Conservation (phyloP, 2,329 filamentous ascomycete genomes). For the Aureobasidium sp. region DNA sequence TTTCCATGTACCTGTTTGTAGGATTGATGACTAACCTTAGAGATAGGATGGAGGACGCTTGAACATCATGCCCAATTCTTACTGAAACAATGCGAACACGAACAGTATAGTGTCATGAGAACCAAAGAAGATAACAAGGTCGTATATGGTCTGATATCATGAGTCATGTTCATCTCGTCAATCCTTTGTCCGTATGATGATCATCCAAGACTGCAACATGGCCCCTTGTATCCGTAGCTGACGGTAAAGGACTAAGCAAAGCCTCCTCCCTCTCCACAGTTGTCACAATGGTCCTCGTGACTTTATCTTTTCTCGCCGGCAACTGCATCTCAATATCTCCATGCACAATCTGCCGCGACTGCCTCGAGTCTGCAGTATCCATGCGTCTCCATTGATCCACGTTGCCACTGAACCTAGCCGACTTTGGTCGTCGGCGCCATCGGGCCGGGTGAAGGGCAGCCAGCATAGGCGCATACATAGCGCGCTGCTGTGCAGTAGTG, state of each 20-base stretch:
- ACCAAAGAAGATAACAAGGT: neutral
- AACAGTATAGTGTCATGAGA: neutral
- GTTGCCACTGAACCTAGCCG: neutral
- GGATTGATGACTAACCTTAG: neutral
- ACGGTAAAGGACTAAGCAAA: neutral
- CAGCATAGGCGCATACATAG: conserved; percentile 15
- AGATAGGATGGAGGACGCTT: conserved; percentile 54
- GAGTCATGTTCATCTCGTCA: neutral
- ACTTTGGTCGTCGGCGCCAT: neutral
- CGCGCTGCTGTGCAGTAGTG: conserved; percentile 18
- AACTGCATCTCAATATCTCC: conserved; percentile 11
- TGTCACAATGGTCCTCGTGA: neutral
- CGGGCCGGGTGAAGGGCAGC: neutral
- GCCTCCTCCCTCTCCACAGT: conserved; percentile 4
- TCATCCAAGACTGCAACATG: neutral
- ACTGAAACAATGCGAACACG: conserved; percentile 29
- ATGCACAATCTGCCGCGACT: neutral
- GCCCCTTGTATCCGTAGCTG: neutral
- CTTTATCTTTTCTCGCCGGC: neutral
- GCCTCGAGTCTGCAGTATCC: neutral
- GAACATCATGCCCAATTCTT: conserved; percentile 47
- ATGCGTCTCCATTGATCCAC: conserved; percentile 1
- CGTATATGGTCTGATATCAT: neutral
- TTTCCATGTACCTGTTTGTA: accelerated
- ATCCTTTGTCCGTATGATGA: neutral